Percentiles rank a stretch among this genome's conserved stretches.
These are phyloP conservation scores for Metschnikowia lachancei DNA, from an alignment of 805 yeast species.

Conservation along the genomic window DNA sequence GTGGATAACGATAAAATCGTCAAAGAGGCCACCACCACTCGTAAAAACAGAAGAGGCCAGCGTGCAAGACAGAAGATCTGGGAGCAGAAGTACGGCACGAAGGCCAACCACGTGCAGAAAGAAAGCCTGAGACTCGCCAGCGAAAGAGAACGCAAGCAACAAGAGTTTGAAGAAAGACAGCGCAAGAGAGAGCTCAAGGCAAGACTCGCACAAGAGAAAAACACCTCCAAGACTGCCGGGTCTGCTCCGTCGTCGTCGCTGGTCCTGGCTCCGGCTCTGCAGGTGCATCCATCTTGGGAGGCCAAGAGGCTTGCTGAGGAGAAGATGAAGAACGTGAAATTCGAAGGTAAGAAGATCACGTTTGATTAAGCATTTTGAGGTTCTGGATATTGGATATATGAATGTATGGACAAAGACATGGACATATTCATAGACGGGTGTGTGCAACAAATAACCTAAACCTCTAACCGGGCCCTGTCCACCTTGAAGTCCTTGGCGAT, in stretches of 20 bases:
- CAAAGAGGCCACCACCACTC: constrained; percentile 49
- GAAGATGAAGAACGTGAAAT: constrained; percentile 59
- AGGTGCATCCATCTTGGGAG: constrained; percentile 95
- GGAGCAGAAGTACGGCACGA: constrained; percentile 83
- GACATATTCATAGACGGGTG: too few species aligned
- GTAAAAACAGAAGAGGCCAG: constrained; percentile 94
- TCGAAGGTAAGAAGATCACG: constrained; percentile 79
- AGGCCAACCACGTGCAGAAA: constrained; percentile 79
- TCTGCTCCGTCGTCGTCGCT: constrained; percentile 2
- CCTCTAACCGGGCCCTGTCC: constrained; percentile 9
- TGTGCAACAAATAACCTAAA: too few species aligned
- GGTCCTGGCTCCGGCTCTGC: constrained; percentile 1
- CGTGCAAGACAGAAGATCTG: constrained; percentile 95
- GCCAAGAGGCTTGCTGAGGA: constrained; percentile 79
- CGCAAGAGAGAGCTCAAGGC: constrained; percentile 61
- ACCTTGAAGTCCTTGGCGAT: constrained; percentile 14
- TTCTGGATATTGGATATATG: too few species aligned
- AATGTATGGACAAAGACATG: too few species aligned
- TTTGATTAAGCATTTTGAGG: constrained; percentile 50
- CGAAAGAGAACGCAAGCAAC: constrained; percentile 58
- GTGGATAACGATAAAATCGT: constrained; percentile 48
- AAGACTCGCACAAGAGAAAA: constrained; percentile 21
- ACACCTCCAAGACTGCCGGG: constrained; percentile 25
- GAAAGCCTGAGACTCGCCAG: constrained; percentile 54
- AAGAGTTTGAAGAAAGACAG: constrained; percentile 70